Base-by-base conservation (phyloP, 768 basidiomycete genomes). In the Scleroderma citrinum region DNA sequence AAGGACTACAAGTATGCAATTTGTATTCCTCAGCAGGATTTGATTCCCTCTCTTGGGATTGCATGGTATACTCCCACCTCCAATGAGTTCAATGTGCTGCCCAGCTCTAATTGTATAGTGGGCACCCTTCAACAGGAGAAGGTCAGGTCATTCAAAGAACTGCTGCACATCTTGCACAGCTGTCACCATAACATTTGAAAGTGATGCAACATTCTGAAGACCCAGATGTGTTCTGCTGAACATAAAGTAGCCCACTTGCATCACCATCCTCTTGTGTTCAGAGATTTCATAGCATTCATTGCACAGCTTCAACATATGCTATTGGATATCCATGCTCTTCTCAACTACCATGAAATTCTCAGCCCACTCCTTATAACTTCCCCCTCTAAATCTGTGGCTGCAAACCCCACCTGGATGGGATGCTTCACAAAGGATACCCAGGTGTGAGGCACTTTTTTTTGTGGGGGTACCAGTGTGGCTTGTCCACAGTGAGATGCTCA, bases 381-480 rank as follows among this genome's bases (percentile, higher is more conserved):
- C 19, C 38, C 20, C 2, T 39, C 19, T 13, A 21, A 3, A 11
- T 19, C 38, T 21, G 20, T 39, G 38, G 11, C 5, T 21, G 20
- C 20, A 21, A 39, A 39, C 20, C 38, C 20, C 20, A 39, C 12
- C 38, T 39, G 38, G 54, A 55, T 57, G 54, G 56, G 56, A 2
- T 47, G 32, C n/a, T 57, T 57, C 8, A 52, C 48, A 3, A 26
- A 5, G 1, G 29, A 52, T 24, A 40, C 20, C 0, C 35, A 38
- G 12, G 19, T 34, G 1, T 55, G 10, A 56, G 5, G 37, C 23
- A 2, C 46, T 46, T 10, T 53, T 46, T 24, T 30, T 35, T 8
- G 54, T 45, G 0, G 51, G 56, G 14, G 41, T 57, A 13, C 52
- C 48, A 1, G 41, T 52, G 6, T 57, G 50, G 54, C 29, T 54